Percentiles rank a stretch among this genome's conserved stretches.
phyloP scores from a whole-genome alignment of 2,329 filamentous ascomycete species.

The Arthrobotrys entomopaga region DNA sequence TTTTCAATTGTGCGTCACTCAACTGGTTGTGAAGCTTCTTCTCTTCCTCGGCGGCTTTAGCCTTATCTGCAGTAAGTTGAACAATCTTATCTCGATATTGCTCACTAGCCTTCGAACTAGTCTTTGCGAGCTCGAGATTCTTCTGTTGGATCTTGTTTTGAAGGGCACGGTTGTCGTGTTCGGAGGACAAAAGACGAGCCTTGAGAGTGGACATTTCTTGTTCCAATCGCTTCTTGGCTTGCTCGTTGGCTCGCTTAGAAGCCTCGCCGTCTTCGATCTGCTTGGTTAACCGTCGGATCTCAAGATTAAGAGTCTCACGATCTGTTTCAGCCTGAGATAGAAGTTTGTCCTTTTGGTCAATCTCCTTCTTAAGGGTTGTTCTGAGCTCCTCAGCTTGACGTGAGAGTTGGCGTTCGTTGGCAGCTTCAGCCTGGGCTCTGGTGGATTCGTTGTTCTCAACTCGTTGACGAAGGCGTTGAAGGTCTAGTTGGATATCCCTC shows the following conservation, averaged over 20 bases:
- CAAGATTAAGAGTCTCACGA: slow-evolving; percentile 76
- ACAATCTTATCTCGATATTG: slow-evolving; percentile 80
- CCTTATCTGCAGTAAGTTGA: slow-evolving; percentile 83
- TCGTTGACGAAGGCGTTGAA: slow-evolving; percentile 81
- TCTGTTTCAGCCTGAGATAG: slow-evolving; percentile 83
- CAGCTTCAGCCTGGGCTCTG: slow-evolving; percentile 80
- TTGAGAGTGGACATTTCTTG: slow-evolving; percentile 90
- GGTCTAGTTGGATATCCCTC: slow-evolving; percentile 86
- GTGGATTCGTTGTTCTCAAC: slow-evolving; percentile 88
- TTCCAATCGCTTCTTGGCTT: slow-evolving; percentile 72
- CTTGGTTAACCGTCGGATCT: slow-evolving; percentile 86
- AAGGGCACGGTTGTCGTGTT: slow-evolving; percentile 95
- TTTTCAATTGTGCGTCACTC: slow-evolving; percentile 82
- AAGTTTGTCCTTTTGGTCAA: slow-evolving; percentile 80
- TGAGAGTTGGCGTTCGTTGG: slow-evolving; percentile 81
- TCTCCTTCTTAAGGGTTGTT: slow-evolving; percentile 77
- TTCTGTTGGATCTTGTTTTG: slow-evolving; percentile 98
- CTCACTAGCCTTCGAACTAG: slow-evolving; percentile 84
- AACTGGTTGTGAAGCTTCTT: slow-evolving; percentile 83
- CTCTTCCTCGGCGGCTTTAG: slow-evolving; percentile 82
- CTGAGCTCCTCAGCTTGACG: slow-evolving; percentile 83
- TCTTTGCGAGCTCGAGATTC: slow-evolving; percentile 92
- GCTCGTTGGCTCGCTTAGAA: slow-evolving; percentile 78
- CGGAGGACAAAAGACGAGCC: slow-evolving; percentile 86
- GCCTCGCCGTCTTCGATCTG: slow-evolving; percentile 85